Conservation (phyloP, 805 yeast genomes). For the Wickerhamomyces silvicola region DNA sequence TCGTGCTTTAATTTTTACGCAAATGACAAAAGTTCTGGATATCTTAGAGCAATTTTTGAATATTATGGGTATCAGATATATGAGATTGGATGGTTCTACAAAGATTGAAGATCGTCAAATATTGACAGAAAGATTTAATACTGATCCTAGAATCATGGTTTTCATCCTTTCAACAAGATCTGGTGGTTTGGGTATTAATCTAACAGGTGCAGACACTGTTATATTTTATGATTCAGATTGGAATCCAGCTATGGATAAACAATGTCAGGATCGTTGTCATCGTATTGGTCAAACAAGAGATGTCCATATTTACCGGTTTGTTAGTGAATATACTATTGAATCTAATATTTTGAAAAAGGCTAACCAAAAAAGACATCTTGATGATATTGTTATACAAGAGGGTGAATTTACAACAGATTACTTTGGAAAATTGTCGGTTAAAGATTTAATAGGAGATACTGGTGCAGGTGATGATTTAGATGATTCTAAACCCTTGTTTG, state of each 20-base stretch:
- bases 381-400: slow-evolving; percentile 92
- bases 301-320: slow-evolving; percentile 94
- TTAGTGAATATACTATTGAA: slow-evolving; percentile 93
- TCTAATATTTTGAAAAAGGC: slow-evolving; percentile 91
- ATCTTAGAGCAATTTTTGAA: slow-evolving; percentile 88
- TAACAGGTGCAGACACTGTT: slow-evolving; percentile 98
- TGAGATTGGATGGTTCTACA: slow-evolving; percentile 96
- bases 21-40: slow-evolving; percentile 95
- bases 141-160: slow-evolving; percentile 79
- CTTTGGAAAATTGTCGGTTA: slow-evolving; percentile 78
- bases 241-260: slow-evolving; percentile 99
- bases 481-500: slow-evolving; percentile 27
- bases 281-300: slow-evolving; percentile 98
- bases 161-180: slow-evolving; percentile 93
- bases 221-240: slow-evolving; percentile 97
- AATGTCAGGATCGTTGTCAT: slow-evolving; percentile 98
- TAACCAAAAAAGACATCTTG: slow-evolving; percentile 88
- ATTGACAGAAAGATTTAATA: slow-evolving; percentile 86
- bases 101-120: slow-evolving; percentile 95
- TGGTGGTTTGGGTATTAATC: slow-evolving; percentile 95
- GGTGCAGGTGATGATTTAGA: slow-evolving; percentile 20
- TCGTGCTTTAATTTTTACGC: slow-evolving; percentile 92
- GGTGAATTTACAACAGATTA: slow-evolving; percentile 98
- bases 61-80: slow-evolving; percentile 87
- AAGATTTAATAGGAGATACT: slow-evolving; percentile 64